A percentile compares a stretch with the other conserved stretches of the same genome.
Conservation (phyloP, 225 moss, liverwort and hornwort genomes). For the Lunularia cruciata region DNA sequence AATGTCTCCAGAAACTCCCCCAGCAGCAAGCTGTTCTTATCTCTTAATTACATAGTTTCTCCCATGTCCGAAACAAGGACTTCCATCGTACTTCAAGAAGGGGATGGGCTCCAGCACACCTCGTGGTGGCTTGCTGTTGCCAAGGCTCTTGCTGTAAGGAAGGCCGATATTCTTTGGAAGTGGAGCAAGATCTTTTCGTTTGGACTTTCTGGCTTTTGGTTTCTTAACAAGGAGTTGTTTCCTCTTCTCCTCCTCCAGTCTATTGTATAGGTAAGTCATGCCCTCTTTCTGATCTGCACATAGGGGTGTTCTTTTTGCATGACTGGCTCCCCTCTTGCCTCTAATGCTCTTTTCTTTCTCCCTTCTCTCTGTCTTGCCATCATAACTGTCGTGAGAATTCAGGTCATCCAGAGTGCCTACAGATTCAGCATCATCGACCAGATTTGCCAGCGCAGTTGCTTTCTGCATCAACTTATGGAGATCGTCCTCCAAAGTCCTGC, state of each 20-base stretch:
- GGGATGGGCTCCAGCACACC: slow-evolving; percentile 16
- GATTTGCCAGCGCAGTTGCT: slow-evolving; percentile 21
- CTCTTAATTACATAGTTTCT: slow-evolving; percentile 2
- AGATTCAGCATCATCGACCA: slow-evolving; percentile 12
- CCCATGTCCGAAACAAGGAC: slow-evolving; percentile 14
- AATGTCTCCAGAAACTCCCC: no score
- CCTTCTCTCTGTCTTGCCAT: not conserved
- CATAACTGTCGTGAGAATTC: not conserved
- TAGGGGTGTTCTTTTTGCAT: not conserved
- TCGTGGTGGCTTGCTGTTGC: not conserved
- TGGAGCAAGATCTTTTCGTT: not conserved
- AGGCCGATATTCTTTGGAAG: not conserved
- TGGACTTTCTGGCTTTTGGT: not conserved
- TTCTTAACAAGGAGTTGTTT: slow-evolving; percentile 6
- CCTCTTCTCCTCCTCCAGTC: slow-evolving; percentile 19
- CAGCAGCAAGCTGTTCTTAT: slow-evolving; percentile 2
- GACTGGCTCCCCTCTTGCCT: not conserved
- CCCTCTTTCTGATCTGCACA: not conserved
- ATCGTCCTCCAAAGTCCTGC: slow-evolving; percentile 30
- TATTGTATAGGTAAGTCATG: slow-evolving; percentile 5
- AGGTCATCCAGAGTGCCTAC: slow-evolving; percentile 1
- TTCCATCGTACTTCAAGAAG: slow-evolving; percentile 29
- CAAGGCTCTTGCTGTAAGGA: slow-evolving; percentile 8
- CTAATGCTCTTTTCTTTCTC: not conserved
- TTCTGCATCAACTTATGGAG: slow-evolving; percentile 30